These are phyloP conservation scores for Poa pratensis DNA, from an alignment of 176 grass and related monocot genomes.

Conservation along the genomic window DNA sequence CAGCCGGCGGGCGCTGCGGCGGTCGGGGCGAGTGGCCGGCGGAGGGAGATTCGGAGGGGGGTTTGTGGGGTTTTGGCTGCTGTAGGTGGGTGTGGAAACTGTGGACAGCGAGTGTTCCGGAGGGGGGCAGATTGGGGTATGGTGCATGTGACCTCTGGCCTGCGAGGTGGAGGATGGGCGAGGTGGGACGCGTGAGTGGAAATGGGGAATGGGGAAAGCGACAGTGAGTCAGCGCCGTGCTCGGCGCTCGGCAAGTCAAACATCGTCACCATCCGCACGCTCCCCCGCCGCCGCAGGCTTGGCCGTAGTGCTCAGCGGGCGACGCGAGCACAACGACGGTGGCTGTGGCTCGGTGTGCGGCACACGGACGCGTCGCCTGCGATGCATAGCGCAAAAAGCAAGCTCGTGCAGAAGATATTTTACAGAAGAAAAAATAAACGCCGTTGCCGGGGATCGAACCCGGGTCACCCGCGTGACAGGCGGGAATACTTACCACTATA, in stretches of 20 bases:
- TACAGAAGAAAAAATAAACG: not conserved
- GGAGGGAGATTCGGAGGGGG: not conserved
- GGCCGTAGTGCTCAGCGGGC: not conserved
- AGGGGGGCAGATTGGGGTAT: not conserved
- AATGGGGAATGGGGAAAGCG: too few relatives aligned
- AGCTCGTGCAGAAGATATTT: too few relatives aligned
- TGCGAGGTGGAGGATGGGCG: not conserved
- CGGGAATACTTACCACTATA: slow-evolving; percentile 91
- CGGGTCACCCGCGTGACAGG: slow-evolving; percentile 83
- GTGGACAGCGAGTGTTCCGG: slow-evolving; percentile 1
- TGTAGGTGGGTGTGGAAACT: not conserved
- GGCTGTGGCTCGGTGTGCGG: too few relatives aligned
- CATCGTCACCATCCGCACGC: too few relatives aligned
- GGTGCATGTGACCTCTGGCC: not conserved
- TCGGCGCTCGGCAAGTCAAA: too few relatives aligned
- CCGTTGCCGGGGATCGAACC: slow-evolving; percentile 85
- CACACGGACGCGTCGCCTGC: too few relatives aligned
- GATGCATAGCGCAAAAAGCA: too few relatives aligned
- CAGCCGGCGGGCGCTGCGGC: not conserved
- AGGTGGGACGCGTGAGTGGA: not conserved
- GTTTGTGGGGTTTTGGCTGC: not conserved
- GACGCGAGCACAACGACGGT: too few relatives aligned
- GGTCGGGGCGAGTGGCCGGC: not conserved
- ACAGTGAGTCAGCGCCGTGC: too few relatives aligned
- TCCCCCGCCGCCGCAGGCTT: too few relatives aligned